Base-by-base conservation (phyloP, 2,329 filamentous ascomycete genomes). In the Calonectria pseudoreteaudii region DNA sequence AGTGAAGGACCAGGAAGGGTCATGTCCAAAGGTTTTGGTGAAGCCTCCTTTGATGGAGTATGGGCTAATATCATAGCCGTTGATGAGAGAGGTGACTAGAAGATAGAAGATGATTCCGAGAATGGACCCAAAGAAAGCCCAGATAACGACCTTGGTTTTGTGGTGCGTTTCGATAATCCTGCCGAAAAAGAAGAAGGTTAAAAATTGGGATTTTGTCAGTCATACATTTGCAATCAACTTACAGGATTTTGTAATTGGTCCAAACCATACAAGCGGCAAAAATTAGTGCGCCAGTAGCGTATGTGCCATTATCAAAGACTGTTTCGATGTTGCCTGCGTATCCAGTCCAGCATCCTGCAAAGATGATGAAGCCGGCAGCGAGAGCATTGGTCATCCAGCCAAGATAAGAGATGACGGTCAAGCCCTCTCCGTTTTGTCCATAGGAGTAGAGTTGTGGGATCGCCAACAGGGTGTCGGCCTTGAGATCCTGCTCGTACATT, bases 401-500 rank as follows among this genome's bases (percentile, higher is more conserved):
- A 0, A 93, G 80, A 80, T 95, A 98, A 72, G 94, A 88, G 50
- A 87, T 87, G 74, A 95, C 88, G 80, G 96, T 96, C 82, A 98
- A 93, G 0, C 93, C 95, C 76, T 84, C 86, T 72, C 90, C 90
- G 23, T 90, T 90, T 85, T 97, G 95, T 5, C 95, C 95, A 76
- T 93, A 94, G 13, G 92, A 91, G 83, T 98, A 98, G 1, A 98
- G 89, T 83, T 98, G 96, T 0, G 96, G 96, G 0, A 98, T 93
- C 0, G 96, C 96, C 20, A 98, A 88, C 3, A 98, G 88, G 0
- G 96, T 98, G 36, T 95, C 91, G 0, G 95, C 93, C 4, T 90
- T 87, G 3, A 98, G 89, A 81, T 98, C 96, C 82, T 98, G 95
- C 82, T 98, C 96, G 85, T 97, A 98, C n/a, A 98, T 93, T 13